These are phyloP conservation scores for Paraphoma sp. DNA, from an alignment of 2,329 filamentous ascomycete genomes.

Conservation along the genomic window DNA sequence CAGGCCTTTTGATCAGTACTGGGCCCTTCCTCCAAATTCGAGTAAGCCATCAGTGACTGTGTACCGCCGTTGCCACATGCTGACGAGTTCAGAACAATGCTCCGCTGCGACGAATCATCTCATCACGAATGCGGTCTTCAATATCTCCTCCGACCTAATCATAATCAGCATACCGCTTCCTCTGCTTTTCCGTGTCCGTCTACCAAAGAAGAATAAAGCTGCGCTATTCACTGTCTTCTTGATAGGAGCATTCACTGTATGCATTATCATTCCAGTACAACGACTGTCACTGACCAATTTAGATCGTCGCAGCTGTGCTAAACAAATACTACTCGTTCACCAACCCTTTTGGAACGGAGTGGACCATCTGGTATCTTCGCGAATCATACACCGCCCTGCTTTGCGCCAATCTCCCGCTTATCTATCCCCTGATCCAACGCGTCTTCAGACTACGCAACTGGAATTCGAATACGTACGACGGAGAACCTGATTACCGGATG, in stretches of 20 bases:
- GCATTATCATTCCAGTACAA: background rate
- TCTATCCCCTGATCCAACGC: slow-evolving; percentile 63
- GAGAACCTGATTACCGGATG: background rate
- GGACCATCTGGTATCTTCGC: slow-evolving; percentile 66
- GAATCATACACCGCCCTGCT: slow-evolving; percentile 66
- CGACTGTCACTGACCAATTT: slow-evolving; percentile 11
- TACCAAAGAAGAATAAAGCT: slow-evolving; percentile 58
- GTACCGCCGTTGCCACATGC: background rate
- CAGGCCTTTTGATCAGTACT: slow-evolving; percentile 60
- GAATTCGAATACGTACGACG: slow-evolving; percentile 31
- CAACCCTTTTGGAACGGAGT: slow-evolving; percentile 62
- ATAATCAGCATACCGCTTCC: slow-evolving; percentile 57
- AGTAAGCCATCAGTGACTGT: slow-evolving; percentile 17
- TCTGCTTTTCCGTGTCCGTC: slow-evolving; percentile 51
- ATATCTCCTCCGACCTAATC: slow-evolving; percentile 55
- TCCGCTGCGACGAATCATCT: slow-evolving; percentile 49
- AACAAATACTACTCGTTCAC: slow-evolving; percentile 69
- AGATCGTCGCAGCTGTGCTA: slow-evolving; percentile 63
- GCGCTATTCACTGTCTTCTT: slow-evolving; percentile 63
- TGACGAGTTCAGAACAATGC: slow-evolving; percentile 47
- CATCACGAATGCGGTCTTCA: slow-evolving; percentile 50
- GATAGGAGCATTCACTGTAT: slow-evolving; percentile 54
- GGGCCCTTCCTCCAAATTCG: slow-evolving; percentile 54
- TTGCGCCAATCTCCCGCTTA: slow-evolving; percentile 67
- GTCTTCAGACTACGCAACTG: slow-evolving; percentile 49